phyloP scores from a whole-genome alignment of 148 eudicot genomes.

The Spergularia bocconei region DNA sequence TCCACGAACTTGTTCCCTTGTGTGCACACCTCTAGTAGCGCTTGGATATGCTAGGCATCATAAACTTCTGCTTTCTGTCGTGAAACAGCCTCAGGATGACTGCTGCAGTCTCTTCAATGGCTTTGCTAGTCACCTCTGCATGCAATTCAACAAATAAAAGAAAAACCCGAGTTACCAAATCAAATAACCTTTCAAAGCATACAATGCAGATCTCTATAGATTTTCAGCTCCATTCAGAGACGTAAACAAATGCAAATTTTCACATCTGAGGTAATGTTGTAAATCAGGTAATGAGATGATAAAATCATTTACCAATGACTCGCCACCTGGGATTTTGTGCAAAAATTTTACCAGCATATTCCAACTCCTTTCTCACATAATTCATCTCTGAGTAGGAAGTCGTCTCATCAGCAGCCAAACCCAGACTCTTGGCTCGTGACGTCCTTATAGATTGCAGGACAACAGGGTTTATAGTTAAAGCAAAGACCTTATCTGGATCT shows the following conservation, averaged over 20 bases:
- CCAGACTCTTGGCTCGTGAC: slow-evolving; percentile 76
- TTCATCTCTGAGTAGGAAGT: slow-evolving; percentile 75
- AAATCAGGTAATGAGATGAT: neutral
- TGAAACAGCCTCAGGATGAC: slow-evolving; percentile 70
- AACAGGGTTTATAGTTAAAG: slow-evolving; percentile 71
- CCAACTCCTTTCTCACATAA: slow-evolving; percentile 67
- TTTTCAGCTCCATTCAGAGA: neutral
- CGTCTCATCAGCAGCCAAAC: slow-evolving; percentile 45
- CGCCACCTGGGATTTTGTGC: slow-evolving; percentile 85
- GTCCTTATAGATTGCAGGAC: slow-evolving; percentile 72
- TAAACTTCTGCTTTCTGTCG: slow-evolving; percentile 68
- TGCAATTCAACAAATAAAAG: neutral
- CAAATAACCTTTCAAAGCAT: neutral
- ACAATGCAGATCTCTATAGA: neutral
- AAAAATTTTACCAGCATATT: slow-evolving; percentile 58
- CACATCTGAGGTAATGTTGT: neutral
- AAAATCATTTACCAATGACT: slow-evolving; percentile 67
- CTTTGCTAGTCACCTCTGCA: slow-evolving; percentile 92
- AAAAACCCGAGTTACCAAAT: neutral
- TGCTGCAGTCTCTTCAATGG: slow-evolving; percentile 96
- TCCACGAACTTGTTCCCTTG: neutral
- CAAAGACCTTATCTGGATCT: slow-evolving; percentile 74
- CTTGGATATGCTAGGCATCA: slow-evolving; percentile 86
- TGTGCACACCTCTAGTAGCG: slow-evolving; percentile 52
- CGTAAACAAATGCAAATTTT: neutral